Conservation (phyloP, 169 alveolate genomes). For the Plasmodium fragile region DNA sequence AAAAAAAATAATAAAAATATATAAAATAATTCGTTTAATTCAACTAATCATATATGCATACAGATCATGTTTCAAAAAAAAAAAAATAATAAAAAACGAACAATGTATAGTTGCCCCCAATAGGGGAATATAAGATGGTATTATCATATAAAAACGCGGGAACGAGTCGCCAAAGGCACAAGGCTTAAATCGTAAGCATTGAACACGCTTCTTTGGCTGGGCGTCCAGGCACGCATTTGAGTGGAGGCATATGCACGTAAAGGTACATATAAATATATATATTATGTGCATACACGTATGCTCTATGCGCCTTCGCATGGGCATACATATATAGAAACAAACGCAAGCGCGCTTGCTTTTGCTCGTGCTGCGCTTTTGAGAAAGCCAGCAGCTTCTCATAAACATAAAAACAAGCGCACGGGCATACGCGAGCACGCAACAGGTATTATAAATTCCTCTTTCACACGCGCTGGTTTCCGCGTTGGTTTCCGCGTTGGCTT, state of each 20-base stretch:
- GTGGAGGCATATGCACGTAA: neutral
- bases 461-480: neutral
- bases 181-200: neutral
- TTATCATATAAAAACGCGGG: neutral
- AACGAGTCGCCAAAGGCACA: neutral
- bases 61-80: neutral
- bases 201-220: neutral
- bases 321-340: neutral
- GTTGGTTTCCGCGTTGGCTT: neutral
- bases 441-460: neutral
- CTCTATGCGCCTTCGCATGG: neutral
- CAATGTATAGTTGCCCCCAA: neutral
- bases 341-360: neutral
- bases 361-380: neutral
- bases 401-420: neutral
- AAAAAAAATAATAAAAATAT: neutral
- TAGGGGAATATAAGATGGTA: neutral
- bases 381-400: neutral
- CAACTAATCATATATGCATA: neutral
- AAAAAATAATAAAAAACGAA: neutral
- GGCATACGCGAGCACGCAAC: neutral
- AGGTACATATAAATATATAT: neutral
- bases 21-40: neutral
- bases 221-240: neutral
- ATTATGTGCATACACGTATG: neutral